These are phyloP conservation scores for Eragrostis tef DNA, from an alignment of 202 grass and related monocot species.

Conservation along the genomic window DNA sequence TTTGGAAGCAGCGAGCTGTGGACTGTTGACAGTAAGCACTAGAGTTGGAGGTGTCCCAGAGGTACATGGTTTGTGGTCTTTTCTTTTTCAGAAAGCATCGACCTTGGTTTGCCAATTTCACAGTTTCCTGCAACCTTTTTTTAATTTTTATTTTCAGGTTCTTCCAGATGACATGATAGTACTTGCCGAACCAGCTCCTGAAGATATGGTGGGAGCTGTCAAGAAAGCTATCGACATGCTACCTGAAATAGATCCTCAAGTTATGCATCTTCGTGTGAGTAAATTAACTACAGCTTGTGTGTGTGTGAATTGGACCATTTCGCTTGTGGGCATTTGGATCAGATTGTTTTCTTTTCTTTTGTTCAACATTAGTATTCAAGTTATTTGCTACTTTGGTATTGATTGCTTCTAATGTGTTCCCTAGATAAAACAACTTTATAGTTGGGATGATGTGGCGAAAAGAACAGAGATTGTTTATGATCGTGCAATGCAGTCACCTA, in stretches of 20 bases:
- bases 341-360: background rate
- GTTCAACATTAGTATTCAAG: background rate
- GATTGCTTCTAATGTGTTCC: constrained; percentile 33
- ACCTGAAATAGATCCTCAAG: constrained; percentile 76
- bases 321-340: background rate
- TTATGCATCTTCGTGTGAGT: constrained; percentile 75
- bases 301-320: background rate
- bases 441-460: constrained; percentile 92
- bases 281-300: constrained; percentile 9
- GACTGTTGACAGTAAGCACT: constrained; percentile 91
- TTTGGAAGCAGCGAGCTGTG: constrained; percentile 92
- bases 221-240: constrained; percentile 80
- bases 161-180: constrained; percentile 91
- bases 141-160: constrained; percentile 61
- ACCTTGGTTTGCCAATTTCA: constrained; percentile 4
- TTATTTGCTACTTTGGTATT: background rate
- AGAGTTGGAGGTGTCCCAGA: constrained; percentile 92
- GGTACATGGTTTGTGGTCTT: constrained; percentile 44
- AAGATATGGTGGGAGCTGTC: constrained; percentile 82
- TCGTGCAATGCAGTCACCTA: constrained; percentile 59
- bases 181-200: constrained; percentile 69
- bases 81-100: background rate
- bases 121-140: background rate
- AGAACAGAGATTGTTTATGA: constrained; percentile 89
- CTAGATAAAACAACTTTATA: constrained; percentile 86